These are phyloP conservation scores for Arthromyces matolae DNA, from an alignment of 768 basidiomycete species.

Conservation along the genomic window DNA sequence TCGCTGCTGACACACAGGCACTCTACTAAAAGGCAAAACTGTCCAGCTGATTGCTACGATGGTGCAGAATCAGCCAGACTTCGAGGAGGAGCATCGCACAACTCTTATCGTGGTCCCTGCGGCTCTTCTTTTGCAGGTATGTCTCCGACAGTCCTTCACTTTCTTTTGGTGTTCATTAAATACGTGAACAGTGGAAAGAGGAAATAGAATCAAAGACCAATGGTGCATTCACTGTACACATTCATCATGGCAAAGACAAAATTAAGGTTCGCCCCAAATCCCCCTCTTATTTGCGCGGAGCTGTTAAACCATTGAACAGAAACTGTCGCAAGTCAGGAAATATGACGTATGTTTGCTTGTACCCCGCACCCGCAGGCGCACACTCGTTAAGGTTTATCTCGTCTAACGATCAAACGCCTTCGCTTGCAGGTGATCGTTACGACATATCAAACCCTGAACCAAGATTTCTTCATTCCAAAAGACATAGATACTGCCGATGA, in stretches of 20 bases:
- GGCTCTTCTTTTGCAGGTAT: constrained; percentile 66
- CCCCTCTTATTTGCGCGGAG: not conserved
- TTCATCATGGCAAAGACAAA: constrained; percentile 74
- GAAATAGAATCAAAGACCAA: constrained; percentile 70
- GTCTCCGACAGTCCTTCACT: constrained; percentile 3
- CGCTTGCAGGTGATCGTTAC: constrained; percentile 61
- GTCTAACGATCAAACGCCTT: constrained; percentile 1
- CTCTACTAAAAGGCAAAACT: constrained; percentile 66
- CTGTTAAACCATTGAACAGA: constrained; percentile 22
- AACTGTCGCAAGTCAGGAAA: constrained; percentile 42
- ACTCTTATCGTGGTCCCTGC: constrained; percentile 77
- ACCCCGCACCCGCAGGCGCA: too few species aligned
- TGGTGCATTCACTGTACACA: constrained; percentile 54
- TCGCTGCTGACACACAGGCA: too few species aligned
- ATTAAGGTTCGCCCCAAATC: constrained; percentile 36
- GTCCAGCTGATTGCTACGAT: constrained; percentile 81
- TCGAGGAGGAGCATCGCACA: constrained; percentile 43
- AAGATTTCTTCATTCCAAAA: constrained; percentile 52
- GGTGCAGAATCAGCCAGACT: constrained; percentile 55
- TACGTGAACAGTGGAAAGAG: constrained; percentile 55
- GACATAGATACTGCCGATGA: constrained; percentile 46
- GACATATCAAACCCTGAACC: constrained; percentile 68
- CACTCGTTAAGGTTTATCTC: too few species aligned
- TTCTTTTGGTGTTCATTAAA: not conserved
- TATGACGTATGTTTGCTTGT: constrained; percentile 51